A percentile compares a stretch with the other conserved stretches of the same genome.
Conservation (phyloP, 257 asterid genomes). For the Solanum okadae region DNA sequence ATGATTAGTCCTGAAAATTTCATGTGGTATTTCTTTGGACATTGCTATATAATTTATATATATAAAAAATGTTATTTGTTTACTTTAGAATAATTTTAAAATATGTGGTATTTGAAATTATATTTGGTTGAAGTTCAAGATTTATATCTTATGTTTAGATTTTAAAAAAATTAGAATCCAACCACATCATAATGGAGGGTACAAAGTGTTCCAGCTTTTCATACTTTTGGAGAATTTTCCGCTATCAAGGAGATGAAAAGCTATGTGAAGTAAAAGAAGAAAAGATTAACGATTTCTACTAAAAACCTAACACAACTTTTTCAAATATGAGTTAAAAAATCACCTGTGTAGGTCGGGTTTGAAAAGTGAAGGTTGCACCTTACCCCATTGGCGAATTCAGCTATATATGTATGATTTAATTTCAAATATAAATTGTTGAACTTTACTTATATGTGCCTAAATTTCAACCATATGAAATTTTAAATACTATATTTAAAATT, state of each 20-base stretch:
- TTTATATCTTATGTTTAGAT: not conserved
- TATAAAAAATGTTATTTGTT: rapidly evolving
- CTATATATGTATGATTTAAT: not conserved
- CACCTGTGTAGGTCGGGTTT: too few species aligned
- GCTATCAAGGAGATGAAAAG: too few species aligned
- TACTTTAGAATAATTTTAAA: not conserved
- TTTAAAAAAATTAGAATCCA: not conserved
- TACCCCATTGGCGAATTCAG: not conserved
- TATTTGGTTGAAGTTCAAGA: not conserved
- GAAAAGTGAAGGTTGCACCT: too few species aligned
- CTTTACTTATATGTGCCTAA: not conserved
- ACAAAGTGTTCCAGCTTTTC: not conserved
- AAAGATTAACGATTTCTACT: too few species aligned
- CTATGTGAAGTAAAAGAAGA: too few species aligned
- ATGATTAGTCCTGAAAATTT: not conserved
- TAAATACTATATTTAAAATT: not conserved
- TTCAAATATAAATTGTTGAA: not conserved
- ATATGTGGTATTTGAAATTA: not conserved
- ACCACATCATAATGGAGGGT: not conserved
- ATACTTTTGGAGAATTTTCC: too few species aligned
- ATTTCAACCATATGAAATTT: not conserved
- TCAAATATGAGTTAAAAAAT: too few species aligned
- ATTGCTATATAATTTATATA: not conserved
- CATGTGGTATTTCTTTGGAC: not conserved
- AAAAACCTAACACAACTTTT: too few species aligned